A percentile compares a stretch with the other conserved stretches of the same genome.
These are phyloP conservation scores for Quercus tomentella DNA, from an alignment of 331 rosid species.

Conservation along the genomic window DNA sequence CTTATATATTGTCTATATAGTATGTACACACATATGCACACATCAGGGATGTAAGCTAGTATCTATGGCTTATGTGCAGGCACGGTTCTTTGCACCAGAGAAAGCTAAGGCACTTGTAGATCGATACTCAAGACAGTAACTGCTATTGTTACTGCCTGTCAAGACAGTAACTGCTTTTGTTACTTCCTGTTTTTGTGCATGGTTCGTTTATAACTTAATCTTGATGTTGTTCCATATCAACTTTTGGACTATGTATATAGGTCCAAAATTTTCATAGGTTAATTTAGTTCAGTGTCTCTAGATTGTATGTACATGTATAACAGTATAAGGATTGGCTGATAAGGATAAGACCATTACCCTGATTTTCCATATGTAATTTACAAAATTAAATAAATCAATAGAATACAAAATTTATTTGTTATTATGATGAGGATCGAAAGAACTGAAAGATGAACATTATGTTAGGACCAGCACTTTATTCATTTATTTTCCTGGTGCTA, in stretches of 20 bases:
- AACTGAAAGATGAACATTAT: too few relatives aligned
- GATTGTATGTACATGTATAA: background rate
- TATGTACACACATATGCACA: background rate
- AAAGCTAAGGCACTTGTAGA: conserved; percentile 82
- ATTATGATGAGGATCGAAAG: background rate
- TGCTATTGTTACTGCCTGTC: background rate
- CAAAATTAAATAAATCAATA: background rate
- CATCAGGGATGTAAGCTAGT: background rate
- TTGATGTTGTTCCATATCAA: background rate
- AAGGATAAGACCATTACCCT: too few relatives aligned
- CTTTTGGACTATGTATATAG: background rate
- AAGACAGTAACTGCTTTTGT: too few relatives aligned
- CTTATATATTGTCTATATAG: background rate
- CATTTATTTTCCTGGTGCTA: too few relatives aligned
- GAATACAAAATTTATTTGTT: background rate
- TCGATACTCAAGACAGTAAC: conserved; percentile 49
- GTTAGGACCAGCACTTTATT: too few relatives aligned
- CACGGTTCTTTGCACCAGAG: conserved; percentile 85
- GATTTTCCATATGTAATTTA: background rate
- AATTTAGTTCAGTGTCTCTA: background rate
- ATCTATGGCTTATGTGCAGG: conserved; percentile 37
- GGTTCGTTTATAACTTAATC: background rate
- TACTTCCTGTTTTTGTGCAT: background rate
- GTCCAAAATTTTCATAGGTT: background rate
- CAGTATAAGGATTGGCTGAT: background rate